Base-by-base conservation (phyloP, 352 stramenopile genomes). In the Phytopythium sindhum region DNA sequence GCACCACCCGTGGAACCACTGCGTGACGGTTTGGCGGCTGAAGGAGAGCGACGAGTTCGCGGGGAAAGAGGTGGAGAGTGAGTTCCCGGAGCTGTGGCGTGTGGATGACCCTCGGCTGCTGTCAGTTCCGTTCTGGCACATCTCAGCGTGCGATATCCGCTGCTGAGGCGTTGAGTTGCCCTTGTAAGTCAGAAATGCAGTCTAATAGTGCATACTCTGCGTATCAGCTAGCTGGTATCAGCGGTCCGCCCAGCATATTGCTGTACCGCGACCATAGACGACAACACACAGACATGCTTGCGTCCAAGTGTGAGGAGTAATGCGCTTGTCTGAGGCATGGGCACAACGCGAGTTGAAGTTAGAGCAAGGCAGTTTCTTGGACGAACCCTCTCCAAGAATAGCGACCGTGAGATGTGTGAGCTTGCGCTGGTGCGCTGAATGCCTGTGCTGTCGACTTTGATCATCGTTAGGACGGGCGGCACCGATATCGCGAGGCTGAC, bases 1-100 rank as follows among this genome's bases (percentile, higher is more conserved):
- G 9, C 47, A 68, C 7, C 26, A 64, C n/a, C 42, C 61, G 29
- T 68, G 63, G 63, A 68, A 68, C 42, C 54, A 65, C 39, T 47
- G 63, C 21, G 39, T 68, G 6, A 9, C 57, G 7, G 63, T 65
- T 12, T 68, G 52, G 61, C 9, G 29, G 15, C 21, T 68, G 33
- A 39, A n/a, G 42, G 48, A 50, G 15, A 45, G 7, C 19, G 21
- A 54, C 15, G 39, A 45, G 3, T 15, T 28, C 2, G 45, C 23
- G 3, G 61, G 41, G 3, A 56, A 47, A 39, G 45, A 53, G 21
- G 29, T 56, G 4, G 39, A 61, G 17, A 67, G 53, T 15, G 45
- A 50, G 26, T 50, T 51, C 15, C 61, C 61, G 7, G 37, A 67
- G 54, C 33, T 67, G 10, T 54, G 51, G 35, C 44, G 44, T 11